Percentiles rank a stretch among this genome's conserved stretches.
Conservation (phyloP, 1,284 basidiomycete species). For the Rhodotorula sp. region DNA sequence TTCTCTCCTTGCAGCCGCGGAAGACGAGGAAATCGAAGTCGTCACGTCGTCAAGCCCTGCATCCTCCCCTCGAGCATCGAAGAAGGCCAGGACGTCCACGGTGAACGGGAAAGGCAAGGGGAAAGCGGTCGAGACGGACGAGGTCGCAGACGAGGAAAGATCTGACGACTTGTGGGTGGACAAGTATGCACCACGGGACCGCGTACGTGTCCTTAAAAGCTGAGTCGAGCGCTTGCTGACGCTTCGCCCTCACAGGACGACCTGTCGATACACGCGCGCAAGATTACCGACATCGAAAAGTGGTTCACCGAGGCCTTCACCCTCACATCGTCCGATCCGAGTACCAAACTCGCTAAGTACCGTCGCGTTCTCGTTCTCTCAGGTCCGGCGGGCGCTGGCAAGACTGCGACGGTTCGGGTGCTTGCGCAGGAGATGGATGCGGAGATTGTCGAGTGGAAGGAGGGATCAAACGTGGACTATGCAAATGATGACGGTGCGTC, state of each 20-base stretch:
- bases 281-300: slow-evolving; percentile 76
- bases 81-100: slow-evolving; percentile 27
- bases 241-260: slow-evolving; percentile 53
- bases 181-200: slow-evolving; percentile 64
- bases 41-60: background rate
- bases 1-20: background rate
- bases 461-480: slow-evolving; percentile 47
- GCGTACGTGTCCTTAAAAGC: slow-evolving; percentile 54
- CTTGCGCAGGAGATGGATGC: slow-evolving; percentile 72
- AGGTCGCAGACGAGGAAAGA: background rate
- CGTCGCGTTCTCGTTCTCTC: slow-evolving; percentile 72
- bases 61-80: background rate
- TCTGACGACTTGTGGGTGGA: slow-evolving; percentile 67
- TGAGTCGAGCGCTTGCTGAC: background rate
- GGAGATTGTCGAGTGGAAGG: slow-evolving; percentile 84
- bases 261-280: slow-evolving; percentile 82
- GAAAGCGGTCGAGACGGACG: background rate
- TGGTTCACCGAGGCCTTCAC: slow-evolving; percentile 81
- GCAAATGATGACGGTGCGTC: slow-evolving; percentile 13
- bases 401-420: slow-evolving; percentile 79
- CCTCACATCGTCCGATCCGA: slow-evolving; percentile 42
- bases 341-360: slow-evolving; percentile 55
- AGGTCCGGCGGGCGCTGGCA: slow-evolving; percentile 86
- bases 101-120: slow-evolving; percentile 54
- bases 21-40: slow-evolving; percentile 23